phyloP scores from a whole-genome alignment of 1,139 yeast species.

The Pneumocystis oryctolagi region DNA sequence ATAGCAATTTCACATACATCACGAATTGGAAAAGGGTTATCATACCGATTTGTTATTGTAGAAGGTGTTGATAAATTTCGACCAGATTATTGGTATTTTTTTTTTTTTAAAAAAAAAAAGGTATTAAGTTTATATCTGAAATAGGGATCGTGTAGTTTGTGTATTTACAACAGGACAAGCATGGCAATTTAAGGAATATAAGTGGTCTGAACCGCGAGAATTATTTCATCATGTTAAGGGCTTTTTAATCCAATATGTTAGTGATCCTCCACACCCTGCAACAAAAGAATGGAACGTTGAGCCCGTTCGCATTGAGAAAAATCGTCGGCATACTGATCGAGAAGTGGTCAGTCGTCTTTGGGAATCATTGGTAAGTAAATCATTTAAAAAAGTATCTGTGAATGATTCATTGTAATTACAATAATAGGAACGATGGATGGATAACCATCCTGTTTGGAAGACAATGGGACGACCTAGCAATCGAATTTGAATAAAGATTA shows the following conservation, averaged over 20 bases:
- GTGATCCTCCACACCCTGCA: conserved; percentile 41
- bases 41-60: conserved; percentile 59
- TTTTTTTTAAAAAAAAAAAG: no score
- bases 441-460: neutral
- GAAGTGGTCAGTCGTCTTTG: conserved; percentile 76
- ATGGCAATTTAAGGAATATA: conserved; percentile 89
- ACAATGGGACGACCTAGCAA: neutral
- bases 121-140: neutral
- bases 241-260: conserved; percentile 57
- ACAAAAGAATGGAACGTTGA: conserved; percentile 85
- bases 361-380: conserved; percentile 28
- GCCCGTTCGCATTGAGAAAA: conserved; percentile 61
- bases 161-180: conserved; percentile 92
- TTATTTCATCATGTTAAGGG: conserved; percentile 79
- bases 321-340: conserved; percentile 72
- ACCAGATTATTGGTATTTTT: conserved; percentile 97
- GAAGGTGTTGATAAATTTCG: conserved; percentile 81
- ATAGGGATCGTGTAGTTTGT: conserved; percentile 58
- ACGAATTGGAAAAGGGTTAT: conserved; percentile 35
- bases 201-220: conserved; percentile 62
- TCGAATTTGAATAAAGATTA: no score
- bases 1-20: conserved; percentile 38
- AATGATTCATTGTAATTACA: neutral
- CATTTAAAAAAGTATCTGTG: neutral
- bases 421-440: neutral